phyloP scores from a whole-genome alignment of 1,284 basidiomycete genomes.

The Polyporus tsugae region DNA sequence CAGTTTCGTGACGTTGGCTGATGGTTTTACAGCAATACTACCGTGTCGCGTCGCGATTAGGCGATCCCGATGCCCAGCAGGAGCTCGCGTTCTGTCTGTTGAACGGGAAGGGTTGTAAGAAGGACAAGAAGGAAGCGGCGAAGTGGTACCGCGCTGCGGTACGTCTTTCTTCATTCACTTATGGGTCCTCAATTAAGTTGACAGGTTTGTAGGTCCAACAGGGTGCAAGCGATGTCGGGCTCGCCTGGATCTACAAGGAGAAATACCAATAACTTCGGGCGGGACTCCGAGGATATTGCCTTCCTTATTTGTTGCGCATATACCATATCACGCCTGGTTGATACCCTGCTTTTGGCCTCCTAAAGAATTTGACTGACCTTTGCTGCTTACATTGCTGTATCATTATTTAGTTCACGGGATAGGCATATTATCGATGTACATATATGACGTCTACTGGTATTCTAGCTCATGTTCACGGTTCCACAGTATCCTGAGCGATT shows the following conservation, averaged over 20 bases:
- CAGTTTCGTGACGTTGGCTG: not conserved
- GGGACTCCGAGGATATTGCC: not conserved
- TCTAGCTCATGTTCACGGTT: not conserved
- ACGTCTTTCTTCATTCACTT: slow-evolving; percentile 37
- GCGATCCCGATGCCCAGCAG: slow-evolving; percentile 88
- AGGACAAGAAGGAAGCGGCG: slow-evolving; percentile 86
- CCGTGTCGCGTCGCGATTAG: slow-evolving; percentile 82
- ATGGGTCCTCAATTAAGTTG: slow-evolving; percentile 9
- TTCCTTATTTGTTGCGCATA: slow-evolving; percentile 1
- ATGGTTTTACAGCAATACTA: slow-evolving; percentile 75
- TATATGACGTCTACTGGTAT: not conserved
- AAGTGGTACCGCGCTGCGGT: slow-evolving; percentile 91
- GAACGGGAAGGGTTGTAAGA: slow-evolving; percentile 91
- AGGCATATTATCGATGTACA: not conserved
- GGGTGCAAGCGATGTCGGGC: slow-evolving; percentile 80
- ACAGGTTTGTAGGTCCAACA: slow-evolving; percentile 64
- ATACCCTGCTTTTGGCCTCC: slow-evolving; percentile 8
- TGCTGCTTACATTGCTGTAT: slow-evolving; percentile 25
- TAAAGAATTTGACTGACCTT: not conserved
- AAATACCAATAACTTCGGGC: slow-evolving; percentile 56
- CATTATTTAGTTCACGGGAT: slow-evolving; percentile 19
- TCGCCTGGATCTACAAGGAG: slow-evolving; percentile 90
- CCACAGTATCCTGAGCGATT: too few relatives aligned
- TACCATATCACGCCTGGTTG: slow-evolving; percentile 5
- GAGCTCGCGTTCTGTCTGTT: slow-evolving; percentile 87